Percentiles rank a stretch among this genome's conserved stretches.
Conservation (phyloP, 1,139 yeast species). For the Schwanniomyces etchellsii region DNA sequence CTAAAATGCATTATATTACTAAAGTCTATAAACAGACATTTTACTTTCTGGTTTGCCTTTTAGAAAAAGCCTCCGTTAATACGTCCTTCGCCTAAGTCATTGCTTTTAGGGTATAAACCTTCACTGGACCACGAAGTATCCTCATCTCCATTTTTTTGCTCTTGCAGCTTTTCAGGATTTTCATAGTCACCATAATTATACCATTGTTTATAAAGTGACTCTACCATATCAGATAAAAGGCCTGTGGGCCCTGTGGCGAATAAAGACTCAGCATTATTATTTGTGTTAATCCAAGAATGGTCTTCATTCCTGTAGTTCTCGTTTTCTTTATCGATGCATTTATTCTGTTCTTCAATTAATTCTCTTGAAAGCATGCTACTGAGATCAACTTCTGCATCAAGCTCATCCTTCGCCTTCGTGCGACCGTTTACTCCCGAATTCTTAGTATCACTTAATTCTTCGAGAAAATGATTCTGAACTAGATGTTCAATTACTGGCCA, state of each 20-base stretch:
- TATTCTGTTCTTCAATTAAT: slow-evolving; percentile 26
- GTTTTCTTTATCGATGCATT: slow-evolving; percentile 24
- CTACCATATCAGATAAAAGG: slow-evolving; percentile 49
- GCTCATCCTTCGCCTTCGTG: slow-evolving; percentile 12
- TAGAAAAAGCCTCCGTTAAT: too few relatives aligned
- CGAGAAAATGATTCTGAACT: slow-evolving; percentile 33
- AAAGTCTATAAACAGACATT: too few relatives aligned
- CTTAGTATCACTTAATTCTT: slow-evolving; percentile 6
- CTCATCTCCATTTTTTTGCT: too few relatives aligned
- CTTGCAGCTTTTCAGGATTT: neutral
- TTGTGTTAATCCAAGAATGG: slow-evolving; percentile 46
- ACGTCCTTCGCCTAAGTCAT: too few relatives aligned
- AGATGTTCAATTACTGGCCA: slow-evolving; percentile 91
- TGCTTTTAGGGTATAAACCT: too few relatives aligned
- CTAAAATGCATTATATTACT: too few relatives aligned
- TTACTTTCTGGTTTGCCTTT: too few relatives aligned
- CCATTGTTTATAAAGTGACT: slow-evolving; percentile 35
- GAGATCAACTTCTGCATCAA: slow-evolving; percentile 25
- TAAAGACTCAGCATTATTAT: slow-evolving; percentile 42
- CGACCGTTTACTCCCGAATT: neutral
- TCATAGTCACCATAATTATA: slow-evolving; percentile 14
- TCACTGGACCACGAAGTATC: too few relatives aligned
- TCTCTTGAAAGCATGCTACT: slow-evolving; percentile 32
- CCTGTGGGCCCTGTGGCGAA: slow-evolving; percentile 73
- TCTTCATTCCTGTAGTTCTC: slow-evolving; percentile 9